Evolutionary conservation across 305 asterid genomes (phyloP).

Genomic region (Nicotiana rustica): DNA sequence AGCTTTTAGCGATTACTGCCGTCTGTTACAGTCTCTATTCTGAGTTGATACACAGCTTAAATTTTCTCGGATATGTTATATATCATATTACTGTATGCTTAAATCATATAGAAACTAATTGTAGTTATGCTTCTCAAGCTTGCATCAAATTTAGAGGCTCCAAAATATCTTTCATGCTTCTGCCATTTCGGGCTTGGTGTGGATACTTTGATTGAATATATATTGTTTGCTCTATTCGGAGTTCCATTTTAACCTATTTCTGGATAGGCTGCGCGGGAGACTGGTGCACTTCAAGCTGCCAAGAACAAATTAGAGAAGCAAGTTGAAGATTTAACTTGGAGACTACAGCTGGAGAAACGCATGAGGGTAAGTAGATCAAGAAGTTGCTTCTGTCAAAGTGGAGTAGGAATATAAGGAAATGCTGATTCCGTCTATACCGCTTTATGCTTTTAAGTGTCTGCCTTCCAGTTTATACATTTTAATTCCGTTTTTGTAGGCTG

Average conservation of each 20-base stretch:
- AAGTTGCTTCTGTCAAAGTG: conserved; percentile 21
- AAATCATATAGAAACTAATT: conserved; percentile 11
- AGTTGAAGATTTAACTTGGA: conserved; percentile 99
- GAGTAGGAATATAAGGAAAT: neutral
- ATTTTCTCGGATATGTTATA: neutral
- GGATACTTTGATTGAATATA: conserved; percentile 6
- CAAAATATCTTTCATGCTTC: neutral
- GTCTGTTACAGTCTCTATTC: conserved; percentile 1
- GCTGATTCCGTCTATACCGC: neutral
- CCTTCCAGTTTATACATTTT: conserved; percentile 32
- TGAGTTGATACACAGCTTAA: conserved; percentile 20
- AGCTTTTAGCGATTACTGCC: conserved; percentile 20
- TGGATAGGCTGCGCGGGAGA: conserved; percentile 94
- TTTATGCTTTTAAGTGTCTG: neutral
- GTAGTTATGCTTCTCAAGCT: conserved; percentile 14
- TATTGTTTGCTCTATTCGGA: neutral
- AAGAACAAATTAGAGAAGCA: conserved; percentile 99
- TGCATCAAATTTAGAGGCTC: conserved; percentile 14
- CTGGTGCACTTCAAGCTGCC: conserved; percentile 99
- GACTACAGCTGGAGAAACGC: conserved; percentile 97
- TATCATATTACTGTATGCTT: neutral
- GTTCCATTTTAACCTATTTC: conserved; percentile 32
- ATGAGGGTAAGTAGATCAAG: conserved; percentile 76
- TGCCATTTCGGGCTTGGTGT: neutral
- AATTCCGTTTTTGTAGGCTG: conserved; percentile 59